Base-by-base conservation (phyloP, 139 green algal species). In the Volvox reticuliferus region DNA sequence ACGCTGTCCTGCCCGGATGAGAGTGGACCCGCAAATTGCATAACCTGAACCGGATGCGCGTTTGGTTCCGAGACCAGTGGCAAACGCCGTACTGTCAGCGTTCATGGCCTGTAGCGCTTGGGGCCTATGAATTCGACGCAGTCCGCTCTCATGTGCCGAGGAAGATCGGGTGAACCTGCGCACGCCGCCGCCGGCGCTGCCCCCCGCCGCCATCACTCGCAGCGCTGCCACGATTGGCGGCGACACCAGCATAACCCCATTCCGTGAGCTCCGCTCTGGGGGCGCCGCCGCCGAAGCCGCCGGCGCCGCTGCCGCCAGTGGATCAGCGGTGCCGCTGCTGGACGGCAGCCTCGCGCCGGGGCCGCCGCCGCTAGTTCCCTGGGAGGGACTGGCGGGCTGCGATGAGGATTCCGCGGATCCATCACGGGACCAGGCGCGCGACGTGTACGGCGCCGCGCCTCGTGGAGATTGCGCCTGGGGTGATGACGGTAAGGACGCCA, bases 121-220 rank as follows among this genome's bases (percentile, higher is more conserved):
- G 32, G 33, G 30, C 32, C 33, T 20, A 20, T 50, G 33, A 33
- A 81, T 24, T 5, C 20, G 14, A 18, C 75, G 75, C 12, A 81
- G 75, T 20, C 75, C 75, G 75, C 75, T 61, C 75, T 81, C 75
- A 35, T 81, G 78, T 18, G 37, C 78, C 6, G 78, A 84, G 19
- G 78, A 68, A 35, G 78, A 84, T 9, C 78, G 78, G 17, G 16
- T 67, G 36, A 84, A 67, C 78, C 78, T n/a, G 37, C 78, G 78
- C 78, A 35, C 18, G 28, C 37, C 78, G 36, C 1, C 37, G 36
- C 78, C 78, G 78, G 20, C 36, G 78, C 18, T 26, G 79, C 79
- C 50, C 26, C 71, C 79, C 79, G 79, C 79, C 36, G 36, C 78
- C 36, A 84, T 16, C 79, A 86, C 26, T 28, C 79, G 50, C 78